Evolutionary conservation across 495 filamentous ascomycete genomes (phyloP).

Genomic region (Polyplosphaeria fusca): DNA sequence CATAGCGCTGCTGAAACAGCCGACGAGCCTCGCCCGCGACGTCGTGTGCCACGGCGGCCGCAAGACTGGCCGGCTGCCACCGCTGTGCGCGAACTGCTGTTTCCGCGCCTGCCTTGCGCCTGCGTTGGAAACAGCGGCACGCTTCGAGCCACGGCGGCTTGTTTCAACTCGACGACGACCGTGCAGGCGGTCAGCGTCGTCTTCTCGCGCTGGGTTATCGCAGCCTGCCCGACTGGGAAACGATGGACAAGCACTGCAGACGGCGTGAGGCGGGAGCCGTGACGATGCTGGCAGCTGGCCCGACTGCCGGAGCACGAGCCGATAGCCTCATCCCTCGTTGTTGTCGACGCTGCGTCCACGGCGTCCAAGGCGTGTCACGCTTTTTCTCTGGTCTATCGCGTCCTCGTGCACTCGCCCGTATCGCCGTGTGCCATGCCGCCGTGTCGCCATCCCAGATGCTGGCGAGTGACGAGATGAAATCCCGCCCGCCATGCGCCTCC

Average conservation of each 20-base stretch:
- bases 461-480: too few species aligned
- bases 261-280: background rate
- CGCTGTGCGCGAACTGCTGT: background rate
- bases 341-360: too few species aligned
- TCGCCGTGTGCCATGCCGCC: too few species aligned
- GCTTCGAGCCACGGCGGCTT: background rate
- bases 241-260: constrained; percentile 3
- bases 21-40: constrained; percentile 6
- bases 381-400: too few species aligned
- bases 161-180: background rate
- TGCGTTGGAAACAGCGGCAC: background rate
- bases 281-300: background rate
- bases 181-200: background rate
- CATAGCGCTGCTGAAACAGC: constrained; percentile 22
- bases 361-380: too few species aligned
- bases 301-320: too few species aligned
- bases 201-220: constrained; percentile 15
- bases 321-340: too few species aligned
- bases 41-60: background rate
- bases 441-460: too few species aligned
- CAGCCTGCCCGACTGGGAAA: constrained; percentile 20
- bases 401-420: too few species aligned
- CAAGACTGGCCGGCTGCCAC: background rate
- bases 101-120: background rate
- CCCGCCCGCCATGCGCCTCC: too few species aligned